Evolutionary conservation across 352 stramenopile genomes (phyloP).

Genomic region (Globisporangium paroecandrum): DNA sequence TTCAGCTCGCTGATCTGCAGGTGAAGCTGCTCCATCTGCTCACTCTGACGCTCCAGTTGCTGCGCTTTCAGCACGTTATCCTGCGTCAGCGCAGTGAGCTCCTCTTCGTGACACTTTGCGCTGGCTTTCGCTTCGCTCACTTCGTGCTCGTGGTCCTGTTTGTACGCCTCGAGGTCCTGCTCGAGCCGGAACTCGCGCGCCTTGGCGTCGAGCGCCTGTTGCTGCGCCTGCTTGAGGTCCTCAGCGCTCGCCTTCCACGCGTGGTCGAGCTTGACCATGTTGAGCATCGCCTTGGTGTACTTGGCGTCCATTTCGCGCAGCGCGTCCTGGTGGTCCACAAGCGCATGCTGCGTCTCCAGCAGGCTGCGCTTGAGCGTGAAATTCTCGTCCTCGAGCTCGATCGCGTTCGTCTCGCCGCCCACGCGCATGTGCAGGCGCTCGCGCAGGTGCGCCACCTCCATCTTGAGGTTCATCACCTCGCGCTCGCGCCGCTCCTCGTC

Average conservation of each 20-base stretch:
- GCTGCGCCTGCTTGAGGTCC: constrained; percentile 22
- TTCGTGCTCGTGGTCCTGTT: constrained; percentile 12
- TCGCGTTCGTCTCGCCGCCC: constrained; percentile 66
- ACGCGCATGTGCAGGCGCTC: constrained; percentile 63
- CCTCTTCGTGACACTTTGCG: constrained; percentile 19
- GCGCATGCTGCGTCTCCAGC: constrained; percentile 42
- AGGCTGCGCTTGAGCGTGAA: constrained; percentile 63
- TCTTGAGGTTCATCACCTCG: constrained; percentile 84
- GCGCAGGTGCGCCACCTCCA: constrained; percentile 75
- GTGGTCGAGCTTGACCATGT: constrained; percentile 66
- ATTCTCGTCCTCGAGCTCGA: constrained; percentile 75
- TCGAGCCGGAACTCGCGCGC: neutral
- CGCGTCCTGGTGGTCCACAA: constrained; percentile 37
- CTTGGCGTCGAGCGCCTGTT: constrained; percentile 15
- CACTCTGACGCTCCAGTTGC: constrained; percentile 27
- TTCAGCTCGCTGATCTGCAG: constrained; percentile 32
- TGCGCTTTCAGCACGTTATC: constrained; percentile 19
- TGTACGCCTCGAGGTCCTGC: constrained; percentile 1
- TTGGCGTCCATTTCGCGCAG: constrained; percentile 51
- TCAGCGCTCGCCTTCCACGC: constrained; percentile 60
- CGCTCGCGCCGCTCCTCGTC: constrained; percentile 54
- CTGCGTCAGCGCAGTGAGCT: neutral
- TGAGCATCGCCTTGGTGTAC: constrained; percentile 64
- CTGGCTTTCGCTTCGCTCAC: constrained; percentile 13
- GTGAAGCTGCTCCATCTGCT: constrained; percentile 15